Base-by-base conservation (phyloP, 108 stramenopile genomes). In the Aureococcus anophagefferens region DNA sequence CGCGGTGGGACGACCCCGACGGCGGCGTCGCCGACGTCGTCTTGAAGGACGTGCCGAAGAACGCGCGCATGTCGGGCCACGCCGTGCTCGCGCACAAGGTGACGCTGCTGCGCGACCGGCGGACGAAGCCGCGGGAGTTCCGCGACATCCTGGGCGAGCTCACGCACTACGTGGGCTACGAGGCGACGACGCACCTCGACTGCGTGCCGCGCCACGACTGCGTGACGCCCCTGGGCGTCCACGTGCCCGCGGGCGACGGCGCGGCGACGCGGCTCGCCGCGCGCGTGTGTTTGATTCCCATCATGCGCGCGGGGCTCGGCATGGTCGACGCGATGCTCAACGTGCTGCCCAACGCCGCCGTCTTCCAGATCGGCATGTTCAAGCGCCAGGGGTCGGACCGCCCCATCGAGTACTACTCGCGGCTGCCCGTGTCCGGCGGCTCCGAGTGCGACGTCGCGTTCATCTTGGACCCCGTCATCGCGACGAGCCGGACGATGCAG, bases 281-380 rank as follows among this genome's bases (percentile, higher is more conserved):
- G 16, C 81, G 78, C 32, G 78, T 96, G 1, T 89, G 95, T 0
- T 73, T 98, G 30, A 86, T 98, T 46, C 98, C 98, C 30, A 95
- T 97, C 66, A 82, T 98, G 37, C 88, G 97, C 16, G 84, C 84
- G 21, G 98, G 98, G 17, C 76, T 97, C 37, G 94, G 95, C 5
- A 97, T 98, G 98, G 85, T 89, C 0, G 96, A 97, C 46, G 74
- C 90, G 25, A 94, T 99, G 94, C 83, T 94, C 63, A 94, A 97
- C 68, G 71, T 99, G 18, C 71, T 99, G 32, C 93, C 92, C 35
- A 90, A 85, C 71, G 93, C 95, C 4, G 80, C 87, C 0, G 93
- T 99, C 5, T 89, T 96, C 80, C 98, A 99, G 69, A 94, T 99
- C 81, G 97, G 97, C 16, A 98, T 98, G 96, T 98, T 95, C 85